Evolutionary conservation across 805 yeast genomes (phyloP), one percentile per base, ranked within the genome.

Genomic region (Maudiozyma bulderi): DNA sequence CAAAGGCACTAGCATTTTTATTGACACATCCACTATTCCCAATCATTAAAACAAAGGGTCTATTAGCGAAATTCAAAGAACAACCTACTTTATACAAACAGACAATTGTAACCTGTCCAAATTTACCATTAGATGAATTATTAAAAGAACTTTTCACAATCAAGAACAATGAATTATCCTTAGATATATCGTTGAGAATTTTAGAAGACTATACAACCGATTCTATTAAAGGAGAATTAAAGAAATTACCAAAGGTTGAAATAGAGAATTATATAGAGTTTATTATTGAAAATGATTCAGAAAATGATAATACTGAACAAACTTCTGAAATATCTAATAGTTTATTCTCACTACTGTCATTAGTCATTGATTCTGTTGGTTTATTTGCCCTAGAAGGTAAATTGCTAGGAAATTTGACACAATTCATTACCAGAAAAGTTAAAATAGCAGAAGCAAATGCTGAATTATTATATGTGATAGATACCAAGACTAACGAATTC

Each of bases 11-110:
- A 44, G 76, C 84, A 1, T 90, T 86, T 60, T 72, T 90, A 34
- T 72, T 91, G 53, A 85, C 96, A 2, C 95, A 91, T 68, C 96
- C 96, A 14, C 68, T 87, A 15, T 89, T 84, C 66, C 96, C 97
- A 8, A 65, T 71, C 13, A 68, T 73, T 15, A 76, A 73, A 51
- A 72, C 86, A 8, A 65, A 68, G 5, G 81, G 80, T 1, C 63
- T 90, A 43, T 66, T 91, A 42, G 60, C 71, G 13, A 70, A 67
- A 39, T 69, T 87, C 30, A 73, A 74, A 43, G 66, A 75, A 9
- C 72, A 76, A 51, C 82, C 87, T 37, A 76, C 84, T 52, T 72
- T 89, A 50, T 74, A 84, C 64, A 80, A 88, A 66, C 95, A 86
- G 64, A 91, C 95, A 1, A 77, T 88, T 45, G 85, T 82, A 11